Base-by-base conservation (phyloP, 1,139 yeast genomes). In the Candida glucosophila region DNA sequence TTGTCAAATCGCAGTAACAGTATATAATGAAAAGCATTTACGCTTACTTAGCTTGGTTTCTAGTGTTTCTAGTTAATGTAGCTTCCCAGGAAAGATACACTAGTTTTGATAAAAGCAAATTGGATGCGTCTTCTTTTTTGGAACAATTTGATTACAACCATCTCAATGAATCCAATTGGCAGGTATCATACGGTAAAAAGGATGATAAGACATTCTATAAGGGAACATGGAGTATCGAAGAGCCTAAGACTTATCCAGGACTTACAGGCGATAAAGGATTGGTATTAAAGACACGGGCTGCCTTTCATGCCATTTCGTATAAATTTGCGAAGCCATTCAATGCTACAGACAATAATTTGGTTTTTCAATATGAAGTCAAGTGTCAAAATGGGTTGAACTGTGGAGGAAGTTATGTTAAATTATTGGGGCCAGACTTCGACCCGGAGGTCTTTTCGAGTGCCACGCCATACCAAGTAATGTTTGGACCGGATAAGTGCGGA, bases 401-500 rank as follows among this genome's bases (percentile, higher is more conserved):
- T 55, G 93, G 94, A 25, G 96, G 96, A 27, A 86, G 93, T 1
- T 86, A 86, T 54, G 53, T 86, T 40, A 86, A 86, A 56, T 59
- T 86, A 25, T 58, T 86, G 29, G 62, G 74, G 19, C 58, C 58
- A 6, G 70, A 58, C 4, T 62, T 59, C 29, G 43, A 35, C 10
- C 12, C 34, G 10, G 47, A 48, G 18, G 65, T 60, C 41, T 76
- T 80, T 52, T 61, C 58, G 39, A 67, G 71, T 34, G 72, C 66
- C 13, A 67, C 93, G 5, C 81, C 88, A 1, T 85, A 78, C 55
- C 85, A 79, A 47, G 54, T 88, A 36, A 80, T 86, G 92, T 88
- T 88, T 61, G 97, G 96, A 14, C 97, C 97, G 19, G 97, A 88
- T 53, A 71, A 67, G 48, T 88, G 97, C 57, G 94, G 94, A 3